phyloP scores from a whole-genome alignment of 768 basidiomycete species.

The Pleurotus cornucopiae region DNA sequence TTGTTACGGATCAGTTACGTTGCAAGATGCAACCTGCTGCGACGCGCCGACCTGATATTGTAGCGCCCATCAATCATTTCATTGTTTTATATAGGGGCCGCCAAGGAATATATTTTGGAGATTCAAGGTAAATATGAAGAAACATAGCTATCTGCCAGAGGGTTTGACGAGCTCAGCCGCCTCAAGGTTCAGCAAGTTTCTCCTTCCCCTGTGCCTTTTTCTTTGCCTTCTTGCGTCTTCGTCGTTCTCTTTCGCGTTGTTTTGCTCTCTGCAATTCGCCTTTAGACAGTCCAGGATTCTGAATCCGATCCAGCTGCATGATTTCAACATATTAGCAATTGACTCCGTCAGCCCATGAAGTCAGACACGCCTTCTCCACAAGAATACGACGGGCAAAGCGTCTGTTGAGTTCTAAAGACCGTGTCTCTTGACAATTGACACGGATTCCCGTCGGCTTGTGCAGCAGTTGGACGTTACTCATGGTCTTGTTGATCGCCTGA shows the following conservation, averaged over 20 bases:
- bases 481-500: slow-evolving; percentile 96
- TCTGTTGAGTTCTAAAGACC: slow-evolving; percentile 77
- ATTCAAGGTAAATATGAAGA: no score
- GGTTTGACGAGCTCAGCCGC: no score
- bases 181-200: slow-evolving; percentile 15
- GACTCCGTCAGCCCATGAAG: slow-evolving; percentile 15
- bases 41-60: no score
- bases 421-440: slow-evolving; percentile 84
- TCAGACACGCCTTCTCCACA: slow-evolving; percentile 65
- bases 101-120: no score
- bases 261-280: slow-evolving; percentile 64
- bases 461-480: slow-evolving; percentile 84
- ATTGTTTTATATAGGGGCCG: no score
- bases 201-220: slow-evolving; percentile 46
- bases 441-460: slow-evolving; percentile 88
- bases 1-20: no score
- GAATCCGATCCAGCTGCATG: slow-evolving; percentile 60
- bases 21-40: no score
- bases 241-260: slow-evolving; percentile 72
- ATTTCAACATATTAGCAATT: slow-evolving; percentile 17
- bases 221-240: slow-evolving; percentile 73
- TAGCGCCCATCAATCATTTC: no score
- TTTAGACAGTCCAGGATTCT: slow-evolving; percentile 77
- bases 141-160: no score
- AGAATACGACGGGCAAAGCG: slow-evolving; percentile 70